Evolutionary conservation across 352 stramenopile species (phyloP), one percentile per base, ranked within the genome.

Genomic region (Phytophthora parvispora): DNA sequence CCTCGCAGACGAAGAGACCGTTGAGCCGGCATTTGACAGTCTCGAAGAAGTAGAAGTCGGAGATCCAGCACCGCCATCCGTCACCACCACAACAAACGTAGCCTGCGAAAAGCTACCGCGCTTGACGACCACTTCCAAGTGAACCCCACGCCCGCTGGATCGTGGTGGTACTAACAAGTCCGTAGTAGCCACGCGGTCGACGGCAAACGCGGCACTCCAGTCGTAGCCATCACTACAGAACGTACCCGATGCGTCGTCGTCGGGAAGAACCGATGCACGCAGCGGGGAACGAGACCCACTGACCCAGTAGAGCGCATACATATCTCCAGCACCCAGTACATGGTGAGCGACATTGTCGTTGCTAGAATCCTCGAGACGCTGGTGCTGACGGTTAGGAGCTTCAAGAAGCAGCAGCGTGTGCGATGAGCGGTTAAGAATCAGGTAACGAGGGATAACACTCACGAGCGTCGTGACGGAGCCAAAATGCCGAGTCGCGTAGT

Each of bases 401-500:
- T 95, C 87, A 8, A 92, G 62, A 38, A 96, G 57, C 20, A 96
- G 53, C 18, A 96, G 51, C 2, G 89, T 96, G 67, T 91, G 69
- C 6, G 75, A 62, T 27, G 87, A 84, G 47, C 73, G 79, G 40
- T 96, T 96, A 10, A 94, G 61, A 2, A 96, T 48, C 27, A 96
- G 49, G 54, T 95, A 96, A 18, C 89, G 84, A 25, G 89, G 89
- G 50, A 94, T 93, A 38, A 96, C 76, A 55, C 86, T 96, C 43
- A 96, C 84, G 29, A 96, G 76, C 8, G 87, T 96, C 52, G 89
- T 95, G 36, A 96, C 80, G 0, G 87, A 91, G 9, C 89, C 84
- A 47, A 96, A 96, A 67, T 96, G 87, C 2, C 85, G 75, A 8
- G 87, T 96, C 10, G 86, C 76, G 50, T 94, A 94, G 67, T 96